These are phyloP conservation scores for Wallemia ichthyophaga DNA, from an alignment of 1,284 basidiomycete genomes.

Conservation along the genomic window DNA sequence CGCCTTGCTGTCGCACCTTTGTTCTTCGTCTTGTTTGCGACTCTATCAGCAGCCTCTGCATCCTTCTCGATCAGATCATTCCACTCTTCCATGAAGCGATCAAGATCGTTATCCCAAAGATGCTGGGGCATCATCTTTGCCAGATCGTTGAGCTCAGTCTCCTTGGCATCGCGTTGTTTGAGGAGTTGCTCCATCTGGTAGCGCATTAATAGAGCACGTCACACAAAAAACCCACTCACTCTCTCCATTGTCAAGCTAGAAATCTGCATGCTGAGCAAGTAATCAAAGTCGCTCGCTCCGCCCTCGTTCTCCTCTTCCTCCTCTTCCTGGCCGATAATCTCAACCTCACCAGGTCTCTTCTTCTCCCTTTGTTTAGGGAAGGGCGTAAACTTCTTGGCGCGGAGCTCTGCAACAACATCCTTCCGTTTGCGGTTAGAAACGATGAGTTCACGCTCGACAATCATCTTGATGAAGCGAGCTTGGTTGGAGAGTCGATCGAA, in stretches of 20 bases:
- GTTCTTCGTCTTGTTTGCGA: neutral
- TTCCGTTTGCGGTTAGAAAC: conserved; percentile 74
- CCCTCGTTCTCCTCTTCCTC: conserved; percentile 24
- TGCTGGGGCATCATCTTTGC: conserved; percentile 50
- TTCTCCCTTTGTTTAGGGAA: conserved; percentile 38
- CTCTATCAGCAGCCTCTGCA: neutral
- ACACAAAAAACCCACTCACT: conserved; percentile 20
- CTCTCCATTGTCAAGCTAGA: conserved; percentile 83
- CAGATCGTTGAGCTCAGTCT: conserved; percentile 45
- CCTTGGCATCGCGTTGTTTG: conserved; percentile 51
- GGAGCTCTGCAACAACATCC: conserved; percentile 58
- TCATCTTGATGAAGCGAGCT: conserved; percentile 90
- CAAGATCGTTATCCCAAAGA: conserved; percentile 74
- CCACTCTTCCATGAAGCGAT: conserved; percentile 56
- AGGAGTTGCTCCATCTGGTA: conserved; percentile 53
- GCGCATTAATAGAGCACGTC: conserved; percentile 4
- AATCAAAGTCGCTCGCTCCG: conserved; percentile 51
- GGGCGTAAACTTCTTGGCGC: conserved; percentile 53
- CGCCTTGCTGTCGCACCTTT: neutral
- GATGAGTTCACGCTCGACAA: conserved; percentile 59
- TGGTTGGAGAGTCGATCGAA: conserved; percentile 78
- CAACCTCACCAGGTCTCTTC: conserved; percentile 37
- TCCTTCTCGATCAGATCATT: conserved; percentile 25
- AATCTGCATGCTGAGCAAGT: conserved; percentile 80
- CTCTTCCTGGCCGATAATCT: conserved; percentile 30